phyloP scores from a whole-genome alignment of 106 monocot genomes.

The Acorus gramineus region DNA sequence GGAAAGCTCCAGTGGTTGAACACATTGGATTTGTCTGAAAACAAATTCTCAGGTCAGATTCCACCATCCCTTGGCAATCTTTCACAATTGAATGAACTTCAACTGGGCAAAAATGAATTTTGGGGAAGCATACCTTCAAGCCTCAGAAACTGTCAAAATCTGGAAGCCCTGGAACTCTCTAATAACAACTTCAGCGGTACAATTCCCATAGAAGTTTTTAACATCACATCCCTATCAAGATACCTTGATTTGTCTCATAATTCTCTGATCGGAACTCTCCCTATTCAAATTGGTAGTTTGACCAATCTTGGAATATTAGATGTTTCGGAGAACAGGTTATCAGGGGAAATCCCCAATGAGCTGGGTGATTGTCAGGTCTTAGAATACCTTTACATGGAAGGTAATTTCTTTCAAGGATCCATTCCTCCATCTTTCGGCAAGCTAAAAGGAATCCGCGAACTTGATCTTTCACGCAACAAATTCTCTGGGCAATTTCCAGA shows the following conservation, averaged over 20 bases:
- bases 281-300: not conserved
- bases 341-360: not conserved
- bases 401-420: not conserved
- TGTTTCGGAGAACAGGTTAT: not conserved
- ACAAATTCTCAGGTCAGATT: no score
- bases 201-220: constrained; percentile 5
- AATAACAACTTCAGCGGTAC: no score
- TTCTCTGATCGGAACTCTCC: constrained; percentile 8
- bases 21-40: no score
- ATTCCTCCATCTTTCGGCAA: constrained; percentile 4
- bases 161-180: no score
- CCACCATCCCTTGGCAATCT: no score
- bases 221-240: constrained; percentile 1
- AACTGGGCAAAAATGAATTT: no score
- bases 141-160: no score
- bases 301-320: not conserved
- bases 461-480: constrained; percentile 6
- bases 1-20: no score
- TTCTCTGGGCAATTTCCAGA: constrained; percentile 4
- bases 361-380: not conserved
- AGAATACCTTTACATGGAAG: not conserved
- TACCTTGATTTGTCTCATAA: not conserved
- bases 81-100: no score
- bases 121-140: no score
- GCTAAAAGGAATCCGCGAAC: not conserved